phyloP scores from a whole-genome alignment of 1,284 basidiomycete genomes.

The Moesziomyces antarcticus region DNA sequence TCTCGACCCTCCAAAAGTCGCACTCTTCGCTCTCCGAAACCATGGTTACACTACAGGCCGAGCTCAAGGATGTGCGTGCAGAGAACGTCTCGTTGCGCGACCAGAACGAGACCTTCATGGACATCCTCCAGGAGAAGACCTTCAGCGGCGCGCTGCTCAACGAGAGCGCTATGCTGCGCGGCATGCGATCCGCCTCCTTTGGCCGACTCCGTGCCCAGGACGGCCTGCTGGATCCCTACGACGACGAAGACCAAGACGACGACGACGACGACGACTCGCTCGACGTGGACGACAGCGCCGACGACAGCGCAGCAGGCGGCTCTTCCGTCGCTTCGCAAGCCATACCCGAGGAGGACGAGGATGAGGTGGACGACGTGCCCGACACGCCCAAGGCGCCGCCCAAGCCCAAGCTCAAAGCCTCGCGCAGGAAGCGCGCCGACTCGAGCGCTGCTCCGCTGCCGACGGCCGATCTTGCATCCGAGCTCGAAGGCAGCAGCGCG shows the following conservation, averaged over 20 bases:
- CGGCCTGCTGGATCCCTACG: constrained; percentile 35
- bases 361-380: constrained; percentile 58
- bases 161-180: constrained; percentile 54
- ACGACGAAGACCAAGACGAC: constrained; percentile 36
- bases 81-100: constrained; percentile 47
- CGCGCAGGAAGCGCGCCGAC: constrained; percentile 14
- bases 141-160: constrained; percentile 55
- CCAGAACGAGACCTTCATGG: constrained; percentile 57
- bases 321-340: constrained; percentile 25
- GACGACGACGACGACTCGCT: constrained; percentile 30
- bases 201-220: constrained; percentile 19
- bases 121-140: constrained; percentile 59
- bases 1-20: constrained; percentile 37
- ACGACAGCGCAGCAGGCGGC: constrained; percentile 12
- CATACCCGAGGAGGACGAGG: constrained; percentile 44
- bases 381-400: constrained; percentile 45
- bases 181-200: constrained; percentile 27
- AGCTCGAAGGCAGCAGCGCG: constrained; percentile 82
- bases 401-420: constrained; percentile 8
- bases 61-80: constrained; percentile 49
- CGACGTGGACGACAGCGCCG: constrained; percentile 22
- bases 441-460: constrained; percentile 5
- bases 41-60: constrained; percentile 46
- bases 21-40: constrained; percentile 47
- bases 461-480: constrained; percentile 72